These are phyloP conservation scores for Astrocystis sublimbata DNA, from an alignment of 495 filamentous ascomycete genomes.

Conservation along the genomic window DNA sequence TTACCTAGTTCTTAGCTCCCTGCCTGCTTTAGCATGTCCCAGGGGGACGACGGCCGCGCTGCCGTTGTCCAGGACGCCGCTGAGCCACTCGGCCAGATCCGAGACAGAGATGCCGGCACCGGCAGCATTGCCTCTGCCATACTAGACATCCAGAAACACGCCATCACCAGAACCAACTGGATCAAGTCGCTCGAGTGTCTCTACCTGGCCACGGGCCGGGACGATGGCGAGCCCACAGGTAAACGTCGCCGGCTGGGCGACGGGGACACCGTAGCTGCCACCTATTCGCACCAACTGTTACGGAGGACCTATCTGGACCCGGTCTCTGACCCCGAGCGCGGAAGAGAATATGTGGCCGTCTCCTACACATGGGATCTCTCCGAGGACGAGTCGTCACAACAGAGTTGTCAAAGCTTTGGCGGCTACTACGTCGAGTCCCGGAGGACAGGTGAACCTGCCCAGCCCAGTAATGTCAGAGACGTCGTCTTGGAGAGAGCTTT, in stretches of 20 bases:
- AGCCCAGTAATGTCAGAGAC: slow-evolving; percentile 28
- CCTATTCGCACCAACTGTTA: slow-evolving; percentile 18
- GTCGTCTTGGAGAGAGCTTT: slow-evolving; percentile 27
- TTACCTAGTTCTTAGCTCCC: too few relatives aligned
- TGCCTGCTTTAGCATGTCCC: slow-evolving; percentile 28
- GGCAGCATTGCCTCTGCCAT: slow-evolving; percentile 28
- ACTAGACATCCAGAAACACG: slow-evolving; percentile 27
- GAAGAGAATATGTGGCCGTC: slow-evolving; percentile 32
- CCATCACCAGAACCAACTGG: slow-evolving; percentile 27
- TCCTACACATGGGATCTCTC: slow-evolving; percentile 35
- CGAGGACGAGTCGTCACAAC: slow-evolving; percentile 23
- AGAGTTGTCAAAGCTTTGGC: slow-evolving; percentile 6
- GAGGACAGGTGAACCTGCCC: slow-evolving; percentile 22
- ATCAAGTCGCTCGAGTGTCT: slow-evolving; percentile 34
- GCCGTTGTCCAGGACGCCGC: slow-evolving; percentile 35
- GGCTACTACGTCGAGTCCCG: slow-evolving; percentile 28
- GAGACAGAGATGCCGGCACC: slow-evolving; percentile 20
- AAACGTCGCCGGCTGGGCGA: slow-evolving; percentile 29
- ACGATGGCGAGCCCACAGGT: slow-evolving; percentile 26
- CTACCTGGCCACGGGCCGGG: slow-evolving; percentile 20
- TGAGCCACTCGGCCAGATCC: slow-evolving; percentile 29
- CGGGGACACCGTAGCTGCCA: slow-evolving; percentile 22
- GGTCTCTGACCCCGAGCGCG: slow-evolving; percentile 15
- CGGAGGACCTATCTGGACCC: slow-evolving; percentile 27
- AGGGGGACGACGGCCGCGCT: slow-evolving; percentile 15